Evolutionary conservation across 2,329 filamentous ascomycete species (phyloP).

Genomic region (Ceratocystis eucalypticola): DNA sequence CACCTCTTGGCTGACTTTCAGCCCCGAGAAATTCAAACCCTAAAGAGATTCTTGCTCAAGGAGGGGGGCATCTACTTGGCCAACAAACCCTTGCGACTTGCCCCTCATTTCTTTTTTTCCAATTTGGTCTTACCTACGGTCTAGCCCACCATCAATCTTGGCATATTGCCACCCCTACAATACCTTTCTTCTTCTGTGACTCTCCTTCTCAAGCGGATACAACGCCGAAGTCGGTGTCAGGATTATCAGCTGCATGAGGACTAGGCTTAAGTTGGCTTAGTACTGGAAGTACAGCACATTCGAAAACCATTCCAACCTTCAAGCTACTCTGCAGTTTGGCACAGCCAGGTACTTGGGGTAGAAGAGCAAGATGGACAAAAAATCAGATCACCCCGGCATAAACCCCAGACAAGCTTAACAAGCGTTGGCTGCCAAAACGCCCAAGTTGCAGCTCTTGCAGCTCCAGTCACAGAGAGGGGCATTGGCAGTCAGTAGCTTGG

Average conservation of each 20-base stretch:
- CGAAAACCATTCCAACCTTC: background rate
- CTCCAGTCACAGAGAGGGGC: background rate
- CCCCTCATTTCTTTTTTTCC: background rate
- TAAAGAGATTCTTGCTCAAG: background rate
- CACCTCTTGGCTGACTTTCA: background rate
- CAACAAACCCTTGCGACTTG: background rate
- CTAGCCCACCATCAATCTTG: background rate
- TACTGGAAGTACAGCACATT: background rate
- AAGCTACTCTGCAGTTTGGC: too few species aligned
- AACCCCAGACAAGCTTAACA: background rate
- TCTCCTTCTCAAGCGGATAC: background rate
- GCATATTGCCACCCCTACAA: background rate
- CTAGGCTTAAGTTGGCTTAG: background rate
- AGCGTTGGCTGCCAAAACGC: conserved; percentile 4
- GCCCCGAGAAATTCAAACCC: background rate
- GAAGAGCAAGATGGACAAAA: background rate
- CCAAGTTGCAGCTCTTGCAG: conserved; percentile 2
- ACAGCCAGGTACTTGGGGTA: too few species aligned
- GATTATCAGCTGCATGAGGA: background rate
- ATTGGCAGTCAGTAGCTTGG: background rate
- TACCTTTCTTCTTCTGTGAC: background rate
- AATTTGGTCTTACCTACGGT: too few species aligned
- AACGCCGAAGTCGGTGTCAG: conserved; percentile 8
- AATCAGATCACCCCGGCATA: conserved; percentile 8
- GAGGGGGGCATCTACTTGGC: background rate